Conservation (phyloP, 2,329 filamentous ascomycete genomes). For the Ceratocystis eucalypticola region DNA sequence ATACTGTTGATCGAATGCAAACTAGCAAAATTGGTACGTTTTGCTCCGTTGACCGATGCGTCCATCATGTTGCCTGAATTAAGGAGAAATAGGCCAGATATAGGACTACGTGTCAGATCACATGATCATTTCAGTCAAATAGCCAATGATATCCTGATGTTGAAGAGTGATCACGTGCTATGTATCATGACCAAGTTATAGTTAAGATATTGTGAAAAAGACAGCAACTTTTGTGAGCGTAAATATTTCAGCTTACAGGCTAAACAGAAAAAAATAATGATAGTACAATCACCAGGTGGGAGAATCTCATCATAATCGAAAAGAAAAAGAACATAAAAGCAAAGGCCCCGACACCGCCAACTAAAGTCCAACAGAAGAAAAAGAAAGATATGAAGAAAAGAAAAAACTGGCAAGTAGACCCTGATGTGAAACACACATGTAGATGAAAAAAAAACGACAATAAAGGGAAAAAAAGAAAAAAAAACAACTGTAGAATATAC, state of each 20-base stretch:
- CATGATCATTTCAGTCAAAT: background rate
- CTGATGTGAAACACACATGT: background rate
- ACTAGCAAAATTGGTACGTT: background rate
- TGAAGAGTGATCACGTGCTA: background rate
- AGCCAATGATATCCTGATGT: background rate
- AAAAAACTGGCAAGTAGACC: background rate
- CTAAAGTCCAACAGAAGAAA: background rate
- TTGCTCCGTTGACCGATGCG: no score
- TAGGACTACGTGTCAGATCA: background rate
- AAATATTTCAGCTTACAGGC: background rate
- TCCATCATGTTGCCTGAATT: no score
- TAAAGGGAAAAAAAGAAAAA: background rate
- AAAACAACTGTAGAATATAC: background rate
- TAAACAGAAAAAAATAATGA: background rate
- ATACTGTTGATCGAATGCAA: background rate
- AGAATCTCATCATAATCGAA: background rate
- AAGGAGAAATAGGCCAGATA: no score
- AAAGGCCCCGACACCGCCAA: background rate
- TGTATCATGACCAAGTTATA: background rate
- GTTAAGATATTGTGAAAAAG: background rate
- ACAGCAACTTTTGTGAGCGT: background rate
- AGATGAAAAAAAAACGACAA: background rate
- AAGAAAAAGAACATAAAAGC: background rate
- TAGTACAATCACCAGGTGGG: background rate
- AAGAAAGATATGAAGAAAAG: background rate